These are phyloP conservation scores for Phycomyces blakesleeanus DNA, from an alignment of 192 early-diverging fungal species.

Conservation along the genomic window DNA sequence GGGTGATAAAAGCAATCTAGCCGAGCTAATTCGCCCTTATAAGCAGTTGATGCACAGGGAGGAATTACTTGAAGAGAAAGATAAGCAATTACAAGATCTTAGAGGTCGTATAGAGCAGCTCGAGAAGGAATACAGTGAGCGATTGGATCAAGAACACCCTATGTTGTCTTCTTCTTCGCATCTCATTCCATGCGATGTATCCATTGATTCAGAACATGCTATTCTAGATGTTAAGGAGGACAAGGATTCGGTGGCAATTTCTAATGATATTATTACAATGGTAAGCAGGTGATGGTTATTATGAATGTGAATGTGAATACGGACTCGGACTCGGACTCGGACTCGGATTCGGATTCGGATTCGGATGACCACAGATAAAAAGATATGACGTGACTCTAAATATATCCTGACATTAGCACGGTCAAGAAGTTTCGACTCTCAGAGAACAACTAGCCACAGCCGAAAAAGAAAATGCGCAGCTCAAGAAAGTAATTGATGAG, in stretches of 20 bases:
- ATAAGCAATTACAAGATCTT: not conserved
- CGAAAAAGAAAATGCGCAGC: not conserved
- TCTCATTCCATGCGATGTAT: constrained; percentile 2
- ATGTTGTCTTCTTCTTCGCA: constrained; percentile 5
- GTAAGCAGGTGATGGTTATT: not conserved
- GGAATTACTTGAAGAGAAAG: not conserved
- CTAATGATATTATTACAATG: not conserved
- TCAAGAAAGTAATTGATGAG: not conserved
- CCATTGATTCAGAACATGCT: not conserved
- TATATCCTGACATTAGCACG: not conserved
- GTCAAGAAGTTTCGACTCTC: not conserved
- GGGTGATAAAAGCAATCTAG: not conserved
- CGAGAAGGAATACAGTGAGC: constrained; percentile 4
- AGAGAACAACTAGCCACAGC: not conserved
- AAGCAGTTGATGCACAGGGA: not conserved
- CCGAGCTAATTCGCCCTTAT: not conserved
- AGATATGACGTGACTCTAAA: too few species aligned
- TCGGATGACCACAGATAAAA: too few species aligned
- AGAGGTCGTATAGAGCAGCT: not conserved
- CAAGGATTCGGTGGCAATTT: not conserved
- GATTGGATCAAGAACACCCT: not conserved
- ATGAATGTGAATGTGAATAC: too few species aligned
- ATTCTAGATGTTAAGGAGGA: not conserved
- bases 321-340: too few species aligned
- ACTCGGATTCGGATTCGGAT: too few species aligned